Base-by-base conservation (phyloP, 2,329 filamentous ascomycete genomes). In the Ilyonectria destructans region DNA sequence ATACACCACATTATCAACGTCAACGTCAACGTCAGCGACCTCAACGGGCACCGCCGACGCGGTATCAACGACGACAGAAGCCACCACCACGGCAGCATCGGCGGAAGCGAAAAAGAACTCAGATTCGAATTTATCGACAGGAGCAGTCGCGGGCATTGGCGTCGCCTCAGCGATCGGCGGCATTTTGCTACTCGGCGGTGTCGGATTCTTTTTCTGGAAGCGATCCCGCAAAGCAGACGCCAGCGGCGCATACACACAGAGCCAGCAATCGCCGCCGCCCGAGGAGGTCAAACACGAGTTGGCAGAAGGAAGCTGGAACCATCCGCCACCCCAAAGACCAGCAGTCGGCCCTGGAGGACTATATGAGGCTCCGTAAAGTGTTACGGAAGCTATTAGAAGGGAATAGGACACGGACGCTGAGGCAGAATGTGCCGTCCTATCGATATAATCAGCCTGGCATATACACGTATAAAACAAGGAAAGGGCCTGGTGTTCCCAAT, bases 91-190 rank as follows among this genome's bases (percentile, higher is more conserved):
- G 12, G 17, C 31, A 43, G 29, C 43, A 2, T 21, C 67, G 12
- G 52, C 58, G 6, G n/a, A 49, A 23, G 31, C 46, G 3, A 45
- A 56, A 1, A 1, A 19, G 1, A 56, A 59, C 13, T 46, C 46
- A 2, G 26, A 60, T 4, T 17, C 48, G 1, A 57, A 68, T 1
- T 45, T 78, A 2, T 74, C 74, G 1, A 72, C 59, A 0, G 76
- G 76, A 1, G 76, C 76, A 0, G 68, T 75, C 2, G 76, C 72
- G 5, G 76, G 76, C 7, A 68, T 77, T 6, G 76, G 73, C 0
- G 74, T 76, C 5, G 76, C 71, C 4, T 68, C 76, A 0, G 71
- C 73, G 1, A 15, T 77, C 0, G 75, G 67, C 3, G 75, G 74
- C 1, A 29, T 76, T 1, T 1, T 56, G 7, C 2, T 72, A 5